phyloP scores from a whole-genome alignment of 2,329 filamentous ascomycete species.

The Pezicula neosporulosa region DNA sequence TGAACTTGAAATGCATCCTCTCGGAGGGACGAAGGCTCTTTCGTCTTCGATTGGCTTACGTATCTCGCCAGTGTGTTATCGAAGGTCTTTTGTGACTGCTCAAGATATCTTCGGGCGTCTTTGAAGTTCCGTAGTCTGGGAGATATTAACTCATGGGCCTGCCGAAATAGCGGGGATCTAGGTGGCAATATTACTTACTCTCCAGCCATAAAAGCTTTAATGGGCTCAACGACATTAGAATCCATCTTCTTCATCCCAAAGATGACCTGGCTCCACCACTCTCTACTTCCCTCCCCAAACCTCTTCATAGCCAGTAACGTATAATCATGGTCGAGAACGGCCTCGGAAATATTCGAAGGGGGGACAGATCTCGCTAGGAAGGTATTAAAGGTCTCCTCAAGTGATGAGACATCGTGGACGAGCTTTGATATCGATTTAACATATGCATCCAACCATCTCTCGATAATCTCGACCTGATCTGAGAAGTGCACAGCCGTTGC shows the following conservation, averaged over 20 bases:
- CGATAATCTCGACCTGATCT: constrained; percentile 87
- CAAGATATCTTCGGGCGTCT: constrained; percentile 73
- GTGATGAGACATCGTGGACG: constrained; percentile 60
- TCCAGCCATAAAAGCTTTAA: constrained; percentile 71
- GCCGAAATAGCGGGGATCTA: background rate
- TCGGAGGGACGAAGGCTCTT: constrained; percentile 84
- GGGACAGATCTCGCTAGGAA: constrained; percentile 77
- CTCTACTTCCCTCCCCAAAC: constrained; percentile 79
- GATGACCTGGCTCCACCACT: constrained; percentile 80
- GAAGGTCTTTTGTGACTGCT: constrained; percentile 78
- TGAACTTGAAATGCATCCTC: constrained; percentile 97
- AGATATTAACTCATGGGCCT: background rate
- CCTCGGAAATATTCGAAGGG: constrained; percentile 71
- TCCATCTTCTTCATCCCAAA: constrained; percentile 76
- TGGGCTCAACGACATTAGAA: constrained; percentile 72
- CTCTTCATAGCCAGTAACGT: constrained; percentile 82
- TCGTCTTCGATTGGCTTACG: constrained; percentile 81
- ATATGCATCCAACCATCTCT: constrained; percentile 84
- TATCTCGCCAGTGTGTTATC: constrained; percentile 81
- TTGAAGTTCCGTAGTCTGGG: constrained; percentile 72
- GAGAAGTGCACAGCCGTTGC: constrained; percentile 81
- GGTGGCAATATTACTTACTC: constrained; percentile 42
- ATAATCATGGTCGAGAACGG: constrained; percentile 91
- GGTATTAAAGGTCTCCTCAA: constrained; percentile 76
- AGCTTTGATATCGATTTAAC: constrained; percentile 60